Evolutionary conservation across 208 protist genomes (phyloP).

Genomic region (Phytomonas sp.): DNA sequence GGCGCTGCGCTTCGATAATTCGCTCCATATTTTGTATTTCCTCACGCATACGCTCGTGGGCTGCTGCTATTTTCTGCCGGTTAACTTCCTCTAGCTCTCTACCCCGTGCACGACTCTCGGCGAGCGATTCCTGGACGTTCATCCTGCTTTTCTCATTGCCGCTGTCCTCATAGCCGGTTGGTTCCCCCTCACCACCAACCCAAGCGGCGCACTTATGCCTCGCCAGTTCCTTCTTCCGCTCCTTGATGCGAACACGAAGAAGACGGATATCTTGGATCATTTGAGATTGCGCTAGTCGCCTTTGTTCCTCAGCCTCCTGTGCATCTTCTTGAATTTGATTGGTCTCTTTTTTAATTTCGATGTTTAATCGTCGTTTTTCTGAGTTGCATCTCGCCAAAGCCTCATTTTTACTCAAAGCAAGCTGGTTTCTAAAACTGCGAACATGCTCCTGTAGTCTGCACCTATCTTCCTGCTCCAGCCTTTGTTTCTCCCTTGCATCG

Average conservation of each 20-base stretch:
- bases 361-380: slow-evolving; percentile 21
- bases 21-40: slow-evolving; percentile 24
- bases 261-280: slow-evolving; percentile 56
- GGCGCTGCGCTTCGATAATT: slow-evolving; percentile 25
- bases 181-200: slow-evolving; percentile 15
- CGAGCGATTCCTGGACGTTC: slow-evolving; percentile 20
- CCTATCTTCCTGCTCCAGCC: slow-evolving; percentile 12
- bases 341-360: slow-evolving; percentile 31
- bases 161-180: background rate
- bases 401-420: slow-evolving; percentile 19
- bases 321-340: slow-evolving; percentile 25
- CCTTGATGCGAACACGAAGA: slow-evolving; percentile 41
- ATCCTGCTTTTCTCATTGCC: slow-evolving; percentile 19
- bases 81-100: slow-evolving; percentile 17
- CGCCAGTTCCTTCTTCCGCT: slow-evolving; percentile 18
- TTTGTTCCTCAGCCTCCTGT: slow-evolving; percentile 27
- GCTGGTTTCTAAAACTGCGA: slow-evolving; percentile 20
- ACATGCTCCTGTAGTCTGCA: slow-evolving; percentile 16
- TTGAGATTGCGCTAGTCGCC: slow-evolving; percentile 27
- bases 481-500: slow-evolving; percentile 7
- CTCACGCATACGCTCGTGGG: slow-evolving; percentile 12
- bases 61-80: slow-evolving; percentile 19
- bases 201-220: slow-evolving; percentile 16
- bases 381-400: slow-evolving; percentile 18
- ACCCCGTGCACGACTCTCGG: slow-evolving; percentile 16